Evolutionary conservation across 1,284 basidiomycete species (phyloP).

Genomic region (Cryptococcus wingfieldii): DNA sequence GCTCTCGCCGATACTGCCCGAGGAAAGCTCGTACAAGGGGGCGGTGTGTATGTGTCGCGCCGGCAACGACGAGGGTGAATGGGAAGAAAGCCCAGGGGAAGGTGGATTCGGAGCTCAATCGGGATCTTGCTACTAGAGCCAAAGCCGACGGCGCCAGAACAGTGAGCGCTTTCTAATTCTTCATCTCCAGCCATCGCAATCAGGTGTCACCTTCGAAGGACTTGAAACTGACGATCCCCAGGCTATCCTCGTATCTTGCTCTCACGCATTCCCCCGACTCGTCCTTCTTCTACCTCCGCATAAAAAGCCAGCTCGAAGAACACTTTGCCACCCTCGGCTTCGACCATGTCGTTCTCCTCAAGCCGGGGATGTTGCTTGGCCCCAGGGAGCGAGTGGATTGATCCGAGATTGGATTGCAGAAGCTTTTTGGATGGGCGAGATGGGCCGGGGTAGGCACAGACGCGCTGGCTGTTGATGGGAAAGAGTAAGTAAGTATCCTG

Average conservation of each 20-base stretch:
- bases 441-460: constrained; percentile 19
- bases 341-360: constrained; percentile 35
- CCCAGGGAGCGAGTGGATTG: constrained; percentile 21
- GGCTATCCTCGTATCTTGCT: constrained; percentile 42
- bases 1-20: constrained; percentile 4
- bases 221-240: constrained; percentile 4
- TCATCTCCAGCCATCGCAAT: neutral
- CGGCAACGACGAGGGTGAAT: constrained; percentile 39
- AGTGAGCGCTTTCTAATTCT: neutral
- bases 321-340: constrained; percentile 33
- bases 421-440: constrained; percentile 14
- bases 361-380: constrained; percentile 38
- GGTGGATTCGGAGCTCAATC: constrained; percentile 41
- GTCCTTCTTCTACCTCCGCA: constrained; percentile 29
- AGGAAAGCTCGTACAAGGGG: constrained; percentile 8
- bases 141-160: constrained; percentile 38
- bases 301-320: constrained; percentile 46
- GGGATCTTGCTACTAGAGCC: constrained; percentile 35
- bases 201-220: too few species aligned
- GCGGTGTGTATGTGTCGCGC: constrained; percentile 33
- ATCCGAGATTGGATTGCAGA: constrained; percentile 12
- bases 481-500: constrained; percentile 20
- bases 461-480: constrained; percentile 17
- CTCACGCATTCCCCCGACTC: constrained; percentile 20
- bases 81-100: constrained; percentile 28